Evolutionary conservation across 2,329 filamentous ascomycete genomes (phyloP), one percentile per base, ranked within the genome.

Genomic region (Phaeomoniella chlamydospora): DNA sequence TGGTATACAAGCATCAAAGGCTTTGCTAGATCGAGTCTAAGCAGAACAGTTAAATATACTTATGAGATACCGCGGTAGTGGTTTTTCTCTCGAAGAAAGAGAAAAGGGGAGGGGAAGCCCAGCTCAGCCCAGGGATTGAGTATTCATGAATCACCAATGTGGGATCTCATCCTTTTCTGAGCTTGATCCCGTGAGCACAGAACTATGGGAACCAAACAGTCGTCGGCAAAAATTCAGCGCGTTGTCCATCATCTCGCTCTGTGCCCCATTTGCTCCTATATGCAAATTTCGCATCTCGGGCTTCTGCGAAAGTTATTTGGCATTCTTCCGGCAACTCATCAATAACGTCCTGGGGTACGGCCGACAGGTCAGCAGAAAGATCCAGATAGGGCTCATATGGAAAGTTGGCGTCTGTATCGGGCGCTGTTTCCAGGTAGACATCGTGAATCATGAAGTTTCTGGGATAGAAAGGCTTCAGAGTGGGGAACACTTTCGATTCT

Each of bases 231-330:
- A 48, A 39, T 18, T 34, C 38, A 18, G 43, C 57, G 35, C 67
- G 51, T 17, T 55, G 50, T 19, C 66, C 67, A 49, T 73, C 72
- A 6, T 67, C 57, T 22, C 55, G 64, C 58, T 94, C 87, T 4
- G 71, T 67, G 12, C 71, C 72, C 84, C 86, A 94, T 43, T 68
- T 70, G 18, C 58, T 63, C 54, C 82, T 82, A 82, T 86, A 96
- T 37, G 69, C 59, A 41, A 59, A 55, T 55, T 94, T 83, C 37
- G 69, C 65, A 9, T 60, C 59, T 35, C 76, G 62, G 3, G 83
- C 78, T 36, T 70, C 64, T 35, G 85, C 65, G 42, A 94, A 86
- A 0, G 82, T 80, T 26, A 65, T 61, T 26, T 80, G 72, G 54
- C 84, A 90, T 5, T 64, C 59, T 1, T 50, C 42, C 1, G 64